Evolutionary conservation across 805 yeast species (phyloP).

Genomic region (Cyberlindnera xishuangbannaensis): DNA sequence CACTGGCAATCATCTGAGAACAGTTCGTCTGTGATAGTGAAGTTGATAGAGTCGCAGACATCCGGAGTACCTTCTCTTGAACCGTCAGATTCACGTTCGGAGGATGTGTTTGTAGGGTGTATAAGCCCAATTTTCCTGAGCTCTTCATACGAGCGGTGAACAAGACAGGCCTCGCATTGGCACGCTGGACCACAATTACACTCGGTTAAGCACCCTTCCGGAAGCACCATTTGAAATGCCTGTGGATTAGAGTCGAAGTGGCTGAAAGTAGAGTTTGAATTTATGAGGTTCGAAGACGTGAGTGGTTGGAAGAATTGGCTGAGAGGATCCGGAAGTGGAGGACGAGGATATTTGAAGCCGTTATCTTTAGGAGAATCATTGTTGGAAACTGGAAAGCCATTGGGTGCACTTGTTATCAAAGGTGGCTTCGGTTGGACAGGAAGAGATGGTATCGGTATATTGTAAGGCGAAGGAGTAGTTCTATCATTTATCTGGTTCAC

Average conservation of each 20-base stretch:
- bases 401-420: no score
- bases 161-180: slow-evolving; percentile 23
- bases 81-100: background rate
- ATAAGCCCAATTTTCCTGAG: slow-evolving; percentile 20
- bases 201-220: slow-evolving; percentile 22
- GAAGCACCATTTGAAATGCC: slow-evolving; percentile 16
- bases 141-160: slow-evolving; percentile 25
- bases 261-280: no score
- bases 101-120: slow-evolving; percentile 3
- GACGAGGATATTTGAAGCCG: no score
- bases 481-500: no score
- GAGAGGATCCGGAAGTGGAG: no score
- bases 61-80: slow-evolving; percentile 2
- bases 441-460: no score
- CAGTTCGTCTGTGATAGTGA: slow-evolving; percentile 5
- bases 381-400: no score
- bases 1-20: slow-evolving; percentile 6
- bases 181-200: slow-evolving; percentile 25
- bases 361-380: no score
- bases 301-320: no score
- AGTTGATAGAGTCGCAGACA: slow-evolving; percentile 1
- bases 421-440: slow-evolving; percentile 3
- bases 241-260: no score
- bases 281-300: no score
- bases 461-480: no score